Evolutionary conservation across 495 filamentous ascomycete species (phyloP), one percentile per base, ranked within the genome.

Genomic region (Podospora bellae-mahoneyi): DNA sequence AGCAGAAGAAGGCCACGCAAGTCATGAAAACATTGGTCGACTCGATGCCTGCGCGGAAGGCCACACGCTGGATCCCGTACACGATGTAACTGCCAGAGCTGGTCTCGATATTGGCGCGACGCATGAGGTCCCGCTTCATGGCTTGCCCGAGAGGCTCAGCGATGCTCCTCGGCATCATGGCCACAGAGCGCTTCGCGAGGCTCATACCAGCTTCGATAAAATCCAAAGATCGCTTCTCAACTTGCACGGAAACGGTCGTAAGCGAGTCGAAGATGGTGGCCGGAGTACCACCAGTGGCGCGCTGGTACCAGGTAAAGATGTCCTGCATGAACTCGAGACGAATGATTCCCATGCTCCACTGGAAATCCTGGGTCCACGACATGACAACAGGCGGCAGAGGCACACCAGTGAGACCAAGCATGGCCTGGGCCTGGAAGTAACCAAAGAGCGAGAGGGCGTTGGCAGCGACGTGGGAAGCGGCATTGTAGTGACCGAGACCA

Each of bases 301-400:
- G 90, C 78, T 97, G 95, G 76, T 98, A 99, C 95, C 95, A 99
- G 58, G 93, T 96, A 66, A 92, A 90, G 68, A 97, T 91, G 30
- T 84, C 81, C 77, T 99, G 92, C 79, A 98, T 85, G 78, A 97
- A 99, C 39, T 84, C 84, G 65, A 99, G 83, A 66, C 85, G 85
- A 72, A 99, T 96, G 74, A 99, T 94, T 74, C 95, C 95, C 93
- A 99, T 96, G 77, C 89, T 94, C 95, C 95, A 99, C 79, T 96
- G 91, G 84, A 98, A 98, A 77, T 98, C 96, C 82, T 98, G 94
- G 4, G 95, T 97, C 95, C 95, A 99, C 0, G 94, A 85, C 77
- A 90, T 87, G 59, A 97, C 95, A 66, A 97, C 90, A 0, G 95
- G 95, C 3, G 95, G 95, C 67, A 97, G 86, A 30, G 83, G 83